Conservation (phyloP, 2,329 filamentous ascomycete genomes). For the Stemphylium vesicarium region DNA sequence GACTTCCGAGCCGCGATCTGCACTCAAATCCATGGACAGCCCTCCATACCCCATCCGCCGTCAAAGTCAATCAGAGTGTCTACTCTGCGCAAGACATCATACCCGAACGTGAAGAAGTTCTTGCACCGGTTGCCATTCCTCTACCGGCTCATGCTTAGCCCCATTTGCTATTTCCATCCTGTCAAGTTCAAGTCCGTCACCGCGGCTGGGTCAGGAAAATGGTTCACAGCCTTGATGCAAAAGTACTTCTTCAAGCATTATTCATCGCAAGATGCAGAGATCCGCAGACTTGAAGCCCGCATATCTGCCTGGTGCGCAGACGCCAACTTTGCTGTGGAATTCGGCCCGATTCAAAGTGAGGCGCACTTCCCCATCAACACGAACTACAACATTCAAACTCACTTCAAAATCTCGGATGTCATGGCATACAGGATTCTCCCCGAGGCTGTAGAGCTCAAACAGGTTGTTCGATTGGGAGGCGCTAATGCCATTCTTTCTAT, state of each 20-base stretch:
- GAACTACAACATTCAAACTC: constrained; percentile 55
- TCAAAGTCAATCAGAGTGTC: constrained; percentile 56
- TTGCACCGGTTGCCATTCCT: constrained; percentile 59
- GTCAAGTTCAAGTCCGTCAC: constrained; percentile 59
- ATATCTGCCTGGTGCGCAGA: constrained; percentile 59
- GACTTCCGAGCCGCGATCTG: constrained; percentile 59
- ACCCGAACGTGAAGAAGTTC: constrained; percentile 52
- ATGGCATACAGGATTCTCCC: constrained; percentile 58
- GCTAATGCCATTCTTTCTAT: constrained; percentile 58
- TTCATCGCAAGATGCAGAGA: constrained; percentile 51
- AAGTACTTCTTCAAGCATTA: constrained; percentile 60
- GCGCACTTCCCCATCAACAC: constrained; percentile 59
- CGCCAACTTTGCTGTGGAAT: constrained; percentile 60
- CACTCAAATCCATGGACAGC: constrained; percentile 55
- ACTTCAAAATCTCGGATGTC: constrained; percentile 56
- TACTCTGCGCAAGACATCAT: constrained; percentile 54
- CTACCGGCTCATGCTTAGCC: constrained; percentile 56
- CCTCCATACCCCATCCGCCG: constrained; percentile 60
- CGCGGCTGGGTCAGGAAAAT: constrained; percentile 58
- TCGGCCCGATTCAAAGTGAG: constrained; percentile 54
- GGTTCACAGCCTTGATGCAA: constrained; percentile 56
- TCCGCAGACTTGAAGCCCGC: constrained; percentile 54
- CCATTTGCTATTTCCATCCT: constrained; percentile 61
- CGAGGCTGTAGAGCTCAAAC: constrained; percentile 51
- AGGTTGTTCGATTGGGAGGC: constrained; percentile 59